phyloP scores from a whole-genome alignment of 345 rosid species.

The Brassica cretica region DNA sequence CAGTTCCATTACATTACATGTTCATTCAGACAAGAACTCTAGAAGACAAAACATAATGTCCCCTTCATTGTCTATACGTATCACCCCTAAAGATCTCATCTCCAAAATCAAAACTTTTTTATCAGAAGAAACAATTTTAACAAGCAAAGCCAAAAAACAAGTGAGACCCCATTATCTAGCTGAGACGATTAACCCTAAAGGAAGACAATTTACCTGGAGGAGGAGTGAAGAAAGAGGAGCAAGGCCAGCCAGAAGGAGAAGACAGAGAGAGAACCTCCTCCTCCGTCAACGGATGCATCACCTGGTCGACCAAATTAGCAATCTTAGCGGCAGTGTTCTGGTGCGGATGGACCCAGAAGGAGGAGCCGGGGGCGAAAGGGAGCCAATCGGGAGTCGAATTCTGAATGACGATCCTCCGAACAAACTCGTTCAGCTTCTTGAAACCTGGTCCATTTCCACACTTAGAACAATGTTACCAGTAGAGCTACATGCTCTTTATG shows the following conservation, averaged over 20 bases:
- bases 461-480: too few species aligned
- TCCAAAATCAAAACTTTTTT: not conserved
- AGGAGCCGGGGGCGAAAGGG: constrained; percentile 51
- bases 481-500: too few species aligned
- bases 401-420: constrained; percentile 42
- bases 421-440: constrained; percentile 43
- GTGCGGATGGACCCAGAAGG: constrained; percentile 53
- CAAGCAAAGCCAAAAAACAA: not conserved
- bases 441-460: too few species aligned
- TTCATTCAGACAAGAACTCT: not conserved
- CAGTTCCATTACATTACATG: not conserved
- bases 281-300: constrained; percentile 38
- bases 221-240: constrained; percentile 40
- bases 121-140: not conserved
- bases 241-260: constrained; percentile 50
- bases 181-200: too few species aligned
- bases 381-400: constrained; percentile 56
- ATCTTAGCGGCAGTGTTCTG: constrained; percentile 29
- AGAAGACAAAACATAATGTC: not conserved
- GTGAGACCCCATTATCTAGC: not conserved
- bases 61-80: not conserved
- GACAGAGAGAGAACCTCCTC: constrained; percentile 42
- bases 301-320: constrained; percentile 33
- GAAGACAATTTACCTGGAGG: constrained; percentile 24
- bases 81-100: not conserved